These are phyloP conservation scores for Prunella vulgaris DNA, from an alignment of 257 asterid genomes.

Conservation along the genomic window DNA sequence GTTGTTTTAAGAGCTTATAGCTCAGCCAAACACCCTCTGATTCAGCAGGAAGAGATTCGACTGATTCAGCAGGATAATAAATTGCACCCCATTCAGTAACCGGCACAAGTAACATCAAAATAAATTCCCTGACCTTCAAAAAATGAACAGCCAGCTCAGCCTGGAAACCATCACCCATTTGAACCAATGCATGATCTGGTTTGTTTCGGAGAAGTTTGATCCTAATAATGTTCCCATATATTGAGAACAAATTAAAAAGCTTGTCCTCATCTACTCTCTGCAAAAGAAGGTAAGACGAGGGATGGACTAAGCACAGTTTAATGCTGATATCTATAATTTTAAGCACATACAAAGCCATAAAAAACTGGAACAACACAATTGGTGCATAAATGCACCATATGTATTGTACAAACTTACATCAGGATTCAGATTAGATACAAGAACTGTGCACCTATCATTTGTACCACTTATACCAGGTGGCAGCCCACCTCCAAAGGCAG, in stretches of 20 bases:
- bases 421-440: conserved; percentile 80
- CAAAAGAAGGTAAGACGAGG: conserved; percentile 22
- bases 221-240: conserved; percentile 87
- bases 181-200: conserved; percentile 94
- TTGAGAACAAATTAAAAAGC: conserved; percentile 89
- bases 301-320: conserved; percentile 8
- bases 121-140: conserved; percentile 55
- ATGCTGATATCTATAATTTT: not conserved
- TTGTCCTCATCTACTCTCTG: conserved; percentile 91
- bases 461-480: conserved; percentile 93
- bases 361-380: not conserved
- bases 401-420: conserved; percentile 51
- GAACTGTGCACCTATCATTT: conserved; percentile 91
- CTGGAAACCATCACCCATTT: conserved; percentile 99
- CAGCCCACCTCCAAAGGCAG: conserved; percentile 96
- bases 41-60: not conserved
- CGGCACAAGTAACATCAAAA: not conserved
- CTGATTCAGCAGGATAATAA: not conserved
- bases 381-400: not conserved
- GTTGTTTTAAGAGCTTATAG: too few species aligned
- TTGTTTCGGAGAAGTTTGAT: conserved; percentile 92
- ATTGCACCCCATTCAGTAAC: conserved; percentile 13
- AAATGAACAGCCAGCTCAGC: conserved; percentile 98
- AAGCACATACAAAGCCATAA: conserved; percentile 1
- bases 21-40: too few species aligned